Base-by-base conservation (phyloP, 169 alveolate genomes). In the Plasmodium relictum region DNA sequence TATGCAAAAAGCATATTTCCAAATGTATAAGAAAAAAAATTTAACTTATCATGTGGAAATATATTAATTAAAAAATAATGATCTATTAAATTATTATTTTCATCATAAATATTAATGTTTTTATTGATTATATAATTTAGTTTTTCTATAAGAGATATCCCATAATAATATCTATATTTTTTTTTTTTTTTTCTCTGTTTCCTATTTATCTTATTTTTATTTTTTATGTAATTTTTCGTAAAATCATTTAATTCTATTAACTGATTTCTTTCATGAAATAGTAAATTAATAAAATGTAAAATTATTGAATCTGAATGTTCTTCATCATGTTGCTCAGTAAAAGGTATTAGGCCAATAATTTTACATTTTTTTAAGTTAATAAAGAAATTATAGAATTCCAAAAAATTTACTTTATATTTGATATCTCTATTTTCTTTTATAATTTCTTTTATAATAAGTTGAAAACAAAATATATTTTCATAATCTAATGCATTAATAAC, bases 191-290 rank as follows among this genome's bases (percentile, higher is more conserved):
- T 16, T 65, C n/a, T 54, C 6, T 2, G 6, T 9, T 10, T 14
- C 31, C 31, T 31, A 6, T 65, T 2, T n/a, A 65, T 0, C 5
- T 16, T 14, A 16, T 24, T 9, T 65, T 65, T 65, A 65, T 65
- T 65, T 65, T 65, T 65, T 26, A 65, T n/a, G 54, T 65, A 65
- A 65, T 65, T 65, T 31, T 65, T 65, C 59, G 74, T 65, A 14
- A 65, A 65, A 65, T 65, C 58, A 24, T 65, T 65, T 65, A 65
- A 31, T 6, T 26, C 56, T 14, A 65, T 10, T 44, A n/a, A 6
- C 31, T 31, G 56, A 26, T 31, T 65, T n/a, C 31, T 12, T 44
- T 26, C 10, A 26, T 31, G 18, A 5, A 39, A 65, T 6, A 65
- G 18, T n/a, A 65, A 24, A 26, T 65, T 65, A 0, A 65, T 44